Evolutionary conservation across 495 filamentous ascomycete genomes (phyloP), one percentile per base, ranked within the genome.

Genomic region (Parmelia sp.): DNA sequence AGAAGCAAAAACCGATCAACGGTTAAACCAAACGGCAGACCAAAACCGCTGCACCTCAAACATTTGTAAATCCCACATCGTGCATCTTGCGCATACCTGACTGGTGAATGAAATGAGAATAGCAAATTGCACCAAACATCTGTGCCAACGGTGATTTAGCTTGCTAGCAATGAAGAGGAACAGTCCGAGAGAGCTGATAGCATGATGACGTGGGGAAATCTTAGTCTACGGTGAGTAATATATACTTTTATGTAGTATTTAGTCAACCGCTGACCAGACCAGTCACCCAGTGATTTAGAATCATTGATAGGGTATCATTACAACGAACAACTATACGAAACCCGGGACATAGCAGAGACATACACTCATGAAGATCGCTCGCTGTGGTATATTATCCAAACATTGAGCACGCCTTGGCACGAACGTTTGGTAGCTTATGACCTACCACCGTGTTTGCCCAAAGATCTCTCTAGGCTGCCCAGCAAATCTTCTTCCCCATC

Each of bases 401-500:
- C 37, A 2, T 33, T 44, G 25, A 64, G 29, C 37, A 64, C 49
- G 11, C 49, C 49, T n/a, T 11, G 27, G 49, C 49, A 53, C 4
- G 4, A 31, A 31, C 40, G 49, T 45, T 42, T 19, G 11, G 2
- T 9, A 31, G 21, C 49, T 31, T 21, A 60, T 45, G 37, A 29
- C n/a, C 51, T 29, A 39, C 39, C 25, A 56, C 39, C 21, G 6
- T 29, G 53, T 40, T 39, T 29, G 33, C 55, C 55, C 53, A 64
- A 57, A 1, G 62, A 65, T 47, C 64, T 66, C 64, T 69, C 67
- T 3, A 62, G 57, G 35, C 55, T 66, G 39, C 64, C 67, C 19
- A 69, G 44, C 33, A 69, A 35, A 66, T 69, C 64, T 53, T 68
- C 57, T 33, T 66, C 64, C 4, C 67, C 67, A 21, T 69, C 67